Evolutionary conservation across 108 stramenopile species (phyloP).

Genomic region (Fistulifera pelliculosa): DNA sequence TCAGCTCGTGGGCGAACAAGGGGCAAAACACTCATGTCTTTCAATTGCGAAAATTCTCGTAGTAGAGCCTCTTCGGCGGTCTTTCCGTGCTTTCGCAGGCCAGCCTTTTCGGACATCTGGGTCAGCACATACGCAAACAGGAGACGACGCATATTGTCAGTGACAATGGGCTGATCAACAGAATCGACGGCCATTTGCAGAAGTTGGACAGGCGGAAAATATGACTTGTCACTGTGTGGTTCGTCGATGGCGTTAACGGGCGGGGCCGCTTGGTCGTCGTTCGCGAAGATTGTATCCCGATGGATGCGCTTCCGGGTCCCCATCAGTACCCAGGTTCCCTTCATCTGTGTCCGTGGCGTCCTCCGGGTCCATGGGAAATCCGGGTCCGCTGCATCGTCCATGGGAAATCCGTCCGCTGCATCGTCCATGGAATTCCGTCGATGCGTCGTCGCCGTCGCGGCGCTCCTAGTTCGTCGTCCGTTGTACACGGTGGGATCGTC

Average conservation of each 20-base stretch:
- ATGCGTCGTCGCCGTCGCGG: not conserved
- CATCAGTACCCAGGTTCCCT: no score
- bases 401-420: not conserved
- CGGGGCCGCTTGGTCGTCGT: conserved; percentile 8
- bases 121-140: conserved; percentile 2
- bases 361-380: not conserved
- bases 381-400: not conserved
- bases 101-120: conserved; percentile 7
- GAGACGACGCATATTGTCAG: not conserved
- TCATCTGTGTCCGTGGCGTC: conserved; percentile 1
- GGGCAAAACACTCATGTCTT: not conserved
- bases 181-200: no score
- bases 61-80: conserved; percentile 4
- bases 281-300: conserved; percentile 2
- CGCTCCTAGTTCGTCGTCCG: no score
- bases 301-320: not conserved
- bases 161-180: no score
- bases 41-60: conserved; percentile 6
- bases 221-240: no score
- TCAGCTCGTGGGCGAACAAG: no score
- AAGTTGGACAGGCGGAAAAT: no score
- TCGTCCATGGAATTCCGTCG: not conserved
- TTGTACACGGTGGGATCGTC: no score
- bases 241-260: no score
- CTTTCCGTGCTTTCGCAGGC: conserved; percentile 6